Conservation (phyloP, 2,329 filamentous ascomycete species). For the Leptosphaerulina australis region DNA sequence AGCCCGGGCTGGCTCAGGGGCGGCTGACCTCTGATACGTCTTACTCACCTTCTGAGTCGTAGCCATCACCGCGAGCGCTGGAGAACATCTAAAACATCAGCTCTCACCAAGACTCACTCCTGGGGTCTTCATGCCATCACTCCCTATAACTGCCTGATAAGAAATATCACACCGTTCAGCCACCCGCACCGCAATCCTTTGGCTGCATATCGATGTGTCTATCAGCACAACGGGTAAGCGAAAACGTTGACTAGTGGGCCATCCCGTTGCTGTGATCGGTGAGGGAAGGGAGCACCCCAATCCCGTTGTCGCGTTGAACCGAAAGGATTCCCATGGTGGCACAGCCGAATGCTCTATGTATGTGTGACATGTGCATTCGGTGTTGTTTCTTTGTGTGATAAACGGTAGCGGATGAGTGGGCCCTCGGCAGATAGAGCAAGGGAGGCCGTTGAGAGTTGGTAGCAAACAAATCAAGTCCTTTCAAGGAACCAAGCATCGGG, state of each 20-base stretch:
- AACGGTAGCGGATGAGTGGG: neutral
- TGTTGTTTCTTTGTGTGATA: slow-evolving; percentile 8
- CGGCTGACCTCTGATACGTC: too few relatives aligned
- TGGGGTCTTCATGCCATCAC: neutral
- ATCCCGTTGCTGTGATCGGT: slow-evolving; percentile 14
- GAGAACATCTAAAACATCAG: neutral
- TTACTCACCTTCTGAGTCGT: too few relatives aligned
- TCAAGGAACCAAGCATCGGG: too few relatives aligned
- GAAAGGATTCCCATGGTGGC: slow-evolving; percentile 7
- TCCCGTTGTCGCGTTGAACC: too few relatives aligned
- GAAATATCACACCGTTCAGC: slow-evolving; percentile 2
- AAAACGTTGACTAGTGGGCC: slow-evolving; percentile 8
- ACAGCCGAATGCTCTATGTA: neutral
- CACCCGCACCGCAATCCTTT: too few relatives aligned
- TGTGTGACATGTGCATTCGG: slow-evolving; percentile 2
- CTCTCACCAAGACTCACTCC: neutral
- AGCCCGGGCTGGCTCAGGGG: too few relatives aligned
- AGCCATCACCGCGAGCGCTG: too few relatives aligned
- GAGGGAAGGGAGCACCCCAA: too few relatives aligned
- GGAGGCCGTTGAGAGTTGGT: too few relatives aligned
- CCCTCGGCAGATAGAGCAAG: too few relatives aligned
- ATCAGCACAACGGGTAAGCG: neutral
- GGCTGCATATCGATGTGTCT: too few relatives aligned
- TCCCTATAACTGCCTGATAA: neutral
- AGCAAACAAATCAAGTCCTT: too few relatives aligned